These are phyloP conservation scores for Agrocybe pediades DNA, from an alignment of 768 basidiomycete species.

Conservation along the genomic window DNA sequence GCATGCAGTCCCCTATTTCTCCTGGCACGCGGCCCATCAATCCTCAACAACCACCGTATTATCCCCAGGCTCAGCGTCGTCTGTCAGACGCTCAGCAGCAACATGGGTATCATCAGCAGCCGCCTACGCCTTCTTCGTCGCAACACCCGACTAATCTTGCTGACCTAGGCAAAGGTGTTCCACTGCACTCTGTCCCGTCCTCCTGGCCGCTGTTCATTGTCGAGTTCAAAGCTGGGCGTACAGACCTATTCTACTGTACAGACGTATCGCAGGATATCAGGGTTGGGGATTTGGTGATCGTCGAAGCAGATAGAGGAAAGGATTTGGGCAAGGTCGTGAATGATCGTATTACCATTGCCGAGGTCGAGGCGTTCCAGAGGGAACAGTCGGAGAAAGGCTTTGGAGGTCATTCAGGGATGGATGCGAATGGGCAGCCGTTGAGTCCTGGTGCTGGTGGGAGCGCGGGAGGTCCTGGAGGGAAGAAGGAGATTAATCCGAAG, in stretches of 20 bases:
- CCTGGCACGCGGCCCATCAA: conserved; percentile 44
- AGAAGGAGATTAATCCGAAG: conserved; percentile 97
- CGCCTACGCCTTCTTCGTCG: conserved; percentile 22
- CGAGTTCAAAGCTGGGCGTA: conserved; percentile 96
- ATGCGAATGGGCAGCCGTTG: conserved; percentile 43
- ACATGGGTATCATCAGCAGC: conserved; percentile 25
- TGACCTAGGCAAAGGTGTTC: conserved; percentile 89
- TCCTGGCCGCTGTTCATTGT: conserved; percentile 94
- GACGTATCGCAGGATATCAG: conserved; percentile 61
- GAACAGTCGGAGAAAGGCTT: conserved; percentile 65
- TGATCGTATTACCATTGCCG: conserved; percentile 84
- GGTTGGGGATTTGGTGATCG: conserved; percentile 91
- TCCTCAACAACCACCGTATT: conserved; percentile 48
- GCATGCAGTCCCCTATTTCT: conserved; percentile 58
- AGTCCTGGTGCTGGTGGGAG: conserved; percentile 48
- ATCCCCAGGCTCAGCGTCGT: conserved; percentile 43
- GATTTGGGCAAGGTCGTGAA: conserved; percentile 93
- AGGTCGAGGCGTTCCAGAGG: conserved; percentile 90
- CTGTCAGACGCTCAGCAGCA: conserved; percentile 40
- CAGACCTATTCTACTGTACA: conserved; percentile 90
- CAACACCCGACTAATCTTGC: conserved; percentile 29
- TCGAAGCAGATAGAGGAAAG: conserved; percentile 94
- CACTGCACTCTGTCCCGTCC: conserved; percentile 78
- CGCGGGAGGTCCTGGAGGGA: conserved; percentile 38
- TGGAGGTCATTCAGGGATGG: conserved; percentile 30